phyloP scores from a whole-genome alignment of 345 rosid genomes.

The Lepidium didymum region DNA sequence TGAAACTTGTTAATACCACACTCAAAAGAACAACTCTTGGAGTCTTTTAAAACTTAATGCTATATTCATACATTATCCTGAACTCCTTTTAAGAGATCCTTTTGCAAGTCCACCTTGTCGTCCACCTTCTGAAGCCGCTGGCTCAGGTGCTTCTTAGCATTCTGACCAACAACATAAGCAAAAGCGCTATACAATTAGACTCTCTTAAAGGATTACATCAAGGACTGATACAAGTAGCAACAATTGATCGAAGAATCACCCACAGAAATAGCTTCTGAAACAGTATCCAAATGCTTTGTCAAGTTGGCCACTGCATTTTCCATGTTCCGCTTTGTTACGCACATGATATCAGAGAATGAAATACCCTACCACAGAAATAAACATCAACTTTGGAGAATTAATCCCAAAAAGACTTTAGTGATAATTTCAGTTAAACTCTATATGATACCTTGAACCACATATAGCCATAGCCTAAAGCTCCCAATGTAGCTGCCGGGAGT shows the following conservation, averaged over 20 bases:
- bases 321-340: conserved; percentile 79
- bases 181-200: background rate
- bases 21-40: background rate
- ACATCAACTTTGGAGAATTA: background rate
- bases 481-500: conserved; percentile 72
- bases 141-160: conserved; percentile 74
- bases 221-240: conserved; percentile 10
- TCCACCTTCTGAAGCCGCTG: conserved; percentile 69
- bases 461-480: conserved; percentile 93
- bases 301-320: conserved; percentile 68
- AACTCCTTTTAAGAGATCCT: conserved; percentile 64
- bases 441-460: conserved; percentile 96
- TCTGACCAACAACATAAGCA: conserved; percentile 38
- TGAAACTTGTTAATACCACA: conserved; percentile 3
- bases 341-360: conserved; percentile 81
- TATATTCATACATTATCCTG: conserved; percentile 46
- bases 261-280: conserved; percentile 76
- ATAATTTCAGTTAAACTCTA: background rate
- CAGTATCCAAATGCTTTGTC: conserved; percentile 73
- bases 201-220: background rate
- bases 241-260: conserved; percentile 21
- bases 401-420: background rate
- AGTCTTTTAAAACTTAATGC: background rate
- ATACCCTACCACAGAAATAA: conserved; percentile 48
- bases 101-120: conserved; percentile 73